Base-by-base conservation (phyloP, 2,329 filamentous ascomycete genomes). In the Penicillium brevicompactum region DNA sequence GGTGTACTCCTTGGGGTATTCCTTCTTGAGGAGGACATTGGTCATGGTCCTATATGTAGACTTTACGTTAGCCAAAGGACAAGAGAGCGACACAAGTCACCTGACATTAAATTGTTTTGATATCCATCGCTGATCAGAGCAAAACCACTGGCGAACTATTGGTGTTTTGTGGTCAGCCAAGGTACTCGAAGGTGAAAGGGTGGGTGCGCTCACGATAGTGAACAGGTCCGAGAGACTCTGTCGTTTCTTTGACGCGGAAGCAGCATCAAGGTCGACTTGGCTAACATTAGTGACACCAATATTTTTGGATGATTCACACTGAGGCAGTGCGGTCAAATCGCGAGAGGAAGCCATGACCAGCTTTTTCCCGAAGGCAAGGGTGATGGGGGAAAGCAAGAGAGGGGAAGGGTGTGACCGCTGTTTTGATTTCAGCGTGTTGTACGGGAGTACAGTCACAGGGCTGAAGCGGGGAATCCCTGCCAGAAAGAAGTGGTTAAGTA, bases 71-170 rank as follows among this genome's bases (percentile, higher is more conserved):
- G 34, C 16, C 1, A 9, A n/a, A 9, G 14, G 31, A 18, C 1
- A 41, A 22, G n/a, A 40, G 13, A n/a, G 3, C 22, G 45, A 31
- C 34, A 22, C 18, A 5, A 44, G 54, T 49, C 32, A 62, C 50
- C 61, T 43, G 22, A 67, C 65, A 68, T 69, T 21, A 69, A 27
- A 41, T 68, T 69, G 42, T 69, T 69, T 41, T 70, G 67, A 41
- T 68, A 70, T 45, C 67, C 67, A 65, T 70, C 67, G 6, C 65
- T 67, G 49, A 69, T 66, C 34, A 69, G 52, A 27, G 66, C 67
- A 45, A 68, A 67, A 22, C 67, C 67, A n/a, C 62, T 61, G 18
- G 66, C 65, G 30, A 67, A 67, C 67, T 69, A 51, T 30, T 31
- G 3, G 24, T 43, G 1, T n/a, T 21, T 27, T 27, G 24, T 10